Conservation (phyloP, 2,329 filamentous ascomycete species). For the Kalmusia sp. region DNA sequence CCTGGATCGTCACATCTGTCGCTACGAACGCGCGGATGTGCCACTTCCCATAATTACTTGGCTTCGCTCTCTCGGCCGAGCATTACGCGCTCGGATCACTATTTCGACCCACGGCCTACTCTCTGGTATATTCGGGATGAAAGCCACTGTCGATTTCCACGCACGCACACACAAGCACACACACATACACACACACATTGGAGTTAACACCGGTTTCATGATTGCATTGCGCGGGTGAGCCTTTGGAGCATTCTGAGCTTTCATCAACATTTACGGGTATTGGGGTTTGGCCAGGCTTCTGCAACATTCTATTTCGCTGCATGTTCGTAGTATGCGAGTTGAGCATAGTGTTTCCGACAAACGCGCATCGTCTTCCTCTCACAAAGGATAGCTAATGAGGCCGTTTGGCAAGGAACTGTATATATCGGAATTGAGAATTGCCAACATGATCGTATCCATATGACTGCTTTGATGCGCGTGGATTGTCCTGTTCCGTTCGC, state of each 20-base stretch:
- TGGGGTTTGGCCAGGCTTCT: conserved; percentile 18
- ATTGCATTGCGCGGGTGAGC: conserved; percentile 41
- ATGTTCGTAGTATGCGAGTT: conserved; percentile 10
- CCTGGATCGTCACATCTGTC: not conserved
- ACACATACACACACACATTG: conserved; percentile 17
- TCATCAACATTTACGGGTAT: conserved; percentile 17
- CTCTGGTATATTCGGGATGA: conserved; percentile 13
- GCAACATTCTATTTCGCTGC: conserved; percentile 12
- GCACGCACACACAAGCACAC: conserved; percentile 15
- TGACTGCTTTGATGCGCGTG: not conserved
- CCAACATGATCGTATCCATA: conserved; percentile 6
- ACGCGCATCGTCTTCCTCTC: conserved; percentile 19
- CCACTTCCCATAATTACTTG: conserved; percentile 4
- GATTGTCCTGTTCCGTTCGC: not conserved
- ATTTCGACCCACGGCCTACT: not conserved
- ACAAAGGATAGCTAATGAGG: conserved; percentile 12
- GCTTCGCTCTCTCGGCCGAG: conserved; percentile 15
- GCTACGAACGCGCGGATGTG: not conserved
- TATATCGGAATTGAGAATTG: conserved; percentile 18
- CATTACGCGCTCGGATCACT: not conserved
- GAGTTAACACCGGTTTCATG: conserved; percentile 26
- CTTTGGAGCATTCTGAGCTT: conserved; percentile 33
- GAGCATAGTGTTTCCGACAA: conserved; percentile 19
- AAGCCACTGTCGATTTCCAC: conserved; percentile 11
- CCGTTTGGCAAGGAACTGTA: conserved; percentile 24